Evolutionary conservation across 306 rosid species (phyloP).

Genomic region (Nissolia schottii): DNA sequence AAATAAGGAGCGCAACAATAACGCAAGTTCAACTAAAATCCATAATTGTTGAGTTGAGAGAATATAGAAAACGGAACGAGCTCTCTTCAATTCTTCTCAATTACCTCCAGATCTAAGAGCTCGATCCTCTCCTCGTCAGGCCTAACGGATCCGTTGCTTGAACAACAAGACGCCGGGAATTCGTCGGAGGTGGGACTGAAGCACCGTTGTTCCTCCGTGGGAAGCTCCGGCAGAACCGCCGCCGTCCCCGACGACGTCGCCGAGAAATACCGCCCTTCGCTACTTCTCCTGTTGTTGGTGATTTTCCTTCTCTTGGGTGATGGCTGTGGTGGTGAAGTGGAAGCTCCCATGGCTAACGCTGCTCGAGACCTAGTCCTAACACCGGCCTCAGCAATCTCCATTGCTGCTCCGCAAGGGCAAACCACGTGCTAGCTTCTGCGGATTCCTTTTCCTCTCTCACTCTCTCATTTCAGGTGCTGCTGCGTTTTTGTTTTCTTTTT

Average conservation of each 20-base stretch:
- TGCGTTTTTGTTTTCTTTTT: neutral
- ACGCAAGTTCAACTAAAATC: slow-evolving; percentile 4
- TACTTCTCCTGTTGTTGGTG: neutral
- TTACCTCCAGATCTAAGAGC: slow-evolving; percentile 80
- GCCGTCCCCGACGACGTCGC: neutral
- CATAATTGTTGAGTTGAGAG: slow-evolving; percentile 10
- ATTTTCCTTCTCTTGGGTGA: slow-evolving; percentile 44
- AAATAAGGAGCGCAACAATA: slow-evolving; percentile 30
- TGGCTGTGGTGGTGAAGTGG: slow-evolving; percentile 11
- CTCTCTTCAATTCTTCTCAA: neutral
- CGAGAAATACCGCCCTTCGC: too few species aligned
- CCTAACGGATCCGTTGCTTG: slow-evolving; percentile 56
- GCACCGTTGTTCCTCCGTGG: slow-evolving; percentile 21
- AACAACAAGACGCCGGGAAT: slow-evolving; percentile 55
- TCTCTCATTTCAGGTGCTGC: slow-evolving; percentile 21
- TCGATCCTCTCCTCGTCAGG: slow-evolving; percentile 32
- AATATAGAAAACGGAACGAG: slow-evolving; percentile 1
- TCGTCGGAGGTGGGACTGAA: slow-evolving; percentile 41
- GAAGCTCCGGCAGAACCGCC: neutral
- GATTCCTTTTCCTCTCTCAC: slow-evolving; percentile 35
- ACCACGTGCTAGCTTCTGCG: slow-evolving; percentile 19
- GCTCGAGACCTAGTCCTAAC: slow-evolving; percentile 53
- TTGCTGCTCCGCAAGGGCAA: slow-evolving; percentile 15
- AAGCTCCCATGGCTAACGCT: slow-evolving; percentile 39
- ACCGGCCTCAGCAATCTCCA: slow-evolving; percentile 55